Evolutionary conservation across 768 basidiomycete species (phyloP).

Genomic region (Mycena amicta): DNA sequence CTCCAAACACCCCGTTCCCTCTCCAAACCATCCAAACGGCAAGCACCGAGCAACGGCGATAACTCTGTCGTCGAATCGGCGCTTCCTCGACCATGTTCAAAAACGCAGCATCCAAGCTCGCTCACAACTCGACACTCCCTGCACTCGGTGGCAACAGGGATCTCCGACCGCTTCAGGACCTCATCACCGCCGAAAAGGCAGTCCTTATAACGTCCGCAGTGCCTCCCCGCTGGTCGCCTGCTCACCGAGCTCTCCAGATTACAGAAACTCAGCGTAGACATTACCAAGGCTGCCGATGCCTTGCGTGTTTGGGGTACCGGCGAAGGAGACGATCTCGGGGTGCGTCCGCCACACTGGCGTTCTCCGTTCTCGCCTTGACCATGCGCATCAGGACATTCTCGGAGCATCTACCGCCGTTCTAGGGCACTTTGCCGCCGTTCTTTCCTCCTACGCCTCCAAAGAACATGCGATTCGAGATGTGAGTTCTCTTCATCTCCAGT

Average conservation of each 20-base stretch:
- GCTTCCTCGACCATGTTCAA: slow-evolving; percentile 62
- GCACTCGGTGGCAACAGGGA: slow-evolving; percentile 73
- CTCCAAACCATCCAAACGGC: too few relatives aligned
- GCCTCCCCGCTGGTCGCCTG: not conserved
- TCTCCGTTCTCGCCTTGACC: not conserved
- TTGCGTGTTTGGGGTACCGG: slow-evolving; percentile 72
- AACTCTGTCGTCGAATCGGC: too few relatives aligned
- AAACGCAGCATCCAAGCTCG: slow-evolving; percentile 77
- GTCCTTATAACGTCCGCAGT: slow-evolving; percentile 69
- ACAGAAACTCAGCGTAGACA: slow-evolving; percentile 66
- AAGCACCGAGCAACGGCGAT: too few relatives aligned
- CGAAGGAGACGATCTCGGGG: slow-evolving; percentile 83
- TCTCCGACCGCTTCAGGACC: slow-evolving; percentile 78
- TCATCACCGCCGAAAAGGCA: slow-evolving; percentile 87
- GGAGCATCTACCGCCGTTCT: slow-evolving; percentile 69
- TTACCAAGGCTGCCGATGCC: slow-evolving; percentile 71
- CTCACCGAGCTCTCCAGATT: slow-evolving; percentile 40
- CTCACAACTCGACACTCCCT: slow-evolving; percentile 86
- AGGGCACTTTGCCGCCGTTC: slow-evolving; percentile 64
- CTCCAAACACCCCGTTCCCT: not conserved
- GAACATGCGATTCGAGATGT: slow-evolving; percentile 65
- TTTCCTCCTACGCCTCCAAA: slow-evolving; percentile 70
- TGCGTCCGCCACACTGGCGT: slow-evolving; percentile 35
- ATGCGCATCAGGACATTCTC: slow-evolving; percentile 64
- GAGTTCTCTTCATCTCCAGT: not conserved